Base-by-base conservation (phyloP, 2,329 filamentous ascomycete species). In the Pestalotiopsis sp. region DNA sequence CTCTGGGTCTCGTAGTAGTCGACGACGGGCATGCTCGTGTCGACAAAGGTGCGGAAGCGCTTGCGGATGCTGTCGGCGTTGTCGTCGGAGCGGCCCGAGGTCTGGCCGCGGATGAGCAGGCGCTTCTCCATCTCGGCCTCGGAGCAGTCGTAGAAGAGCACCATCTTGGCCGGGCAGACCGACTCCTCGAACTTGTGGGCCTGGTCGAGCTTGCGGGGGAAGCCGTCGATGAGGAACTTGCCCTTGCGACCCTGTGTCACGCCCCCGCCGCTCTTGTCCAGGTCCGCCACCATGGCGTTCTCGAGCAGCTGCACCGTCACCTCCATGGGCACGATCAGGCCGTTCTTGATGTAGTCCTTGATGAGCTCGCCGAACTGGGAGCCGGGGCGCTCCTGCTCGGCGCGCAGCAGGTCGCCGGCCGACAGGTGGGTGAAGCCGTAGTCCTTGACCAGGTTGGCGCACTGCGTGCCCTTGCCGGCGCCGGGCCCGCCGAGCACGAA, bases 11-110 rank as follows among this genome's bases (percentile, higher is more conserved):
- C 90, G 80, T 92, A 98, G 79, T 94, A 89, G 74, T 97, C 88
- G 67, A 99, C 94, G 61, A 98, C 96, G 31, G 96, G 96, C 95
- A 98, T 98, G 83, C 94, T 97, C 2, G 94, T 97, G 82, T 98
- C 94, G 75, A 97, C 85, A 78, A 98, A 99, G 4, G 92, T 95
- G 78, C 90, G 91, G 87, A 99, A 99, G 68, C 96, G 89, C 91
- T 99, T 99, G 84, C 93, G 92, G 81, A 98, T 99, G 77, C 91
- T 94, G 83, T 97, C 96, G 68, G 90, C 92, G 79, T 99, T 99
- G 84, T 99, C 96, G 81, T 99, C 96, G 65, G 92, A 85, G 72
- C 96, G 88, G 57, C 96, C 96, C 77, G 92, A 95, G 17, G 95
- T 98, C 90, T 97, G 93, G 71, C 95, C 96, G 65, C 95, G 89